Evolutionary conservation across 495 filamentous ascomycete genomes (phyloP), one percentile per base, ranked within the genome.

Genomic region (Podospora pseudocomata): DNA sequence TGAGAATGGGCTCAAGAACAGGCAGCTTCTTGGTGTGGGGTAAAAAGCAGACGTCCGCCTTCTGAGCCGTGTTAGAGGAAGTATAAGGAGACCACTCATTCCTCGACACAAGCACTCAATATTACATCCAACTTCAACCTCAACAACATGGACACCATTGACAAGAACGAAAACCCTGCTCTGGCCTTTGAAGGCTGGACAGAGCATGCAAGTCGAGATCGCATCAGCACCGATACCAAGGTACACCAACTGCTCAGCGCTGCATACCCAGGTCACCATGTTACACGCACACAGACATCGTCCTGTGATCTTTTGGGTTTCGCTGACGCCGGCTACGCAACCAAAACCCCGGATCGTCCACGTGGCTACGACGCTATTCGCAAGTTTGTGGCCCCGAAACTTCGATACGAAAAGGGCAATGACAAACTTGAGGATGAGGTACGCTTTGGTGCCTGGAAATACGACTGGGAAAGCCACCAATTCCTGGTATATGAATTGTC

Each of bases 401-500:
- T 49, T 49, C 39, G 7, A 49, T 11, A 49, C 18, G 55, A 18
- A n/a, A 58, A 58, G 55, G n/a, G 4, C n/a, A 34, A 4, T 9
- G 62, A 67, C 1, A 60, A 55, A 5, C 15, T 66, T n/a, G 78
- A 61, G 2, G 26, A 61, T 9, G 59, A 61, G 30, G 23, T 19
- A 11, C 16, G 19, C 5, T n/a, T 61, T n/a, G 20, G 23, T 26
- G 59, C 19, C 59, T 86, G 78, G 68, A 67, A 77, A 27, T 83
- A 84, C 66, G 71, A 68, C 3, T 84, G 77, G 72, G 69, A 80
- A 5, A 78, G 74, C 11, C 74, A 78, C 18, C 73, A 76, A 34
- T 83, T 80, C 65, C 55, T 85, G 11, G 60, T 85, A 13, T 86
- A 85, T 71, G 65, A 9, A 11, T 81, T 18, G 78, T 76, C 16